Evolutionary conservation across 495 filamentous ascomycete genomes (phyloP).

Genomic region (Neurospora sp.): DNA sequence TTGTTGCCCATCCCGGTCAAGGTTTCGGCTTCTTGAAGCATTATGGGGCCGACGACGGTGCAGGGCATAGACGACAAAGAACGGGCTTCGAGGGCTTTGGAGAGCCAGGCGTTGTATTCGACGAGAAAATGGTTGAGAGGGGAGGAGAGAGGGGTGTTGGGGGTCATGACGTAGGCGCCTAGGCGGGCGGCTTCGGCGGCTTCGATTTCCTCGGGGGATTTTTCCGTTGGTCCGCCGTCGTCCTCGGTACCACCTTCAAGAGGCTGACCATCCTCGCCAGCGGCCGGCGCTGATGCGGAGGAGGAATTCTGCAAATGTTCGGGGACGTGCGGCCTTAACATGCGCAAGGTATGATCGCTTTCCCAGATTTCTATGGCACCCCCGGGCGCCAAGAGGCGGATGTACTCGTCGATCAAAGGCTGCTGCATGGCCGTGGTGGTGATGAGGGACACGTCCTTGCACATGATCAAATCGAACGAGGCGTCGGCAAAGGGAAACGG

Average conservation of each 20-base stretch:
- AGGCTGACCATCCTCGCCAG: neutral
- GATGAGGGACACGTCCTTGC: constrained; percentile 74
- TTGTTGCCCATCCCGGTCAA: constrained; percentile 61
- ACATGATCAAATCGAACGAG: constrained; percentile 84
- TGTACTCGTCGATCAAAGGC: constrained; percentile 58
- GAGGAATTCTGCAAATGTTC: constrained; percentile 24
- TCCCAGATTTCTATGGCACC: constrained; percentile 85
- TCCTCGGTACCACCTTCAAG: constrained; percentile 18
- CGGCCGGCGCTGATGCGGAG: constrained; percentile 10
- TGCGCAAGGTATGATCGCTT: constrained; percentile 66
- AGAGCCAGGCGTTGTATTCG: constrained; percentile 75
- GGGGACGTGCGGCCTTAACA: constrained; percentile 64
- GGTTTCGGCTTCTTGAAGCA: constrained; percentile 68
- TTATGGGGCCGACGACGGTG: constrained; percentile 61
- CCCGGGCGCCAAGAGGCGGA: constrained; percentile 67
- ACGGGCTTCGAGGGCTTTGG: constrained; percentile 61
- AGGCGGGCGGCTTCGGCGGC: constrained; percentile 33
- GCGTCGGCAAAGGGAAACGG: constrained; percentile 73
- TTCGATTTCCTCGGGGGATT: neutral
- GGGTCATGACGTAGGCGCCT: constrained; percentile 73
- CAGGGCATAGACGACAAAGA: constrained; percentile 69
- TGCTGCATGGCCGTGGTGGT: constrained; percentile 53
- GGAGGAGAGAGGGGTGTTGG: constrained; percentile 68
- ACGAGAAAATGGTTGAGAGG: constrained; percentile 72
- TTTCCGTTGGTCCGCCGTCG: constrained; percentile 21